phyloP scores from a whole-genome alignment of 1,284 basidiomycete species.

The Porodaedalea pini region DNA sequence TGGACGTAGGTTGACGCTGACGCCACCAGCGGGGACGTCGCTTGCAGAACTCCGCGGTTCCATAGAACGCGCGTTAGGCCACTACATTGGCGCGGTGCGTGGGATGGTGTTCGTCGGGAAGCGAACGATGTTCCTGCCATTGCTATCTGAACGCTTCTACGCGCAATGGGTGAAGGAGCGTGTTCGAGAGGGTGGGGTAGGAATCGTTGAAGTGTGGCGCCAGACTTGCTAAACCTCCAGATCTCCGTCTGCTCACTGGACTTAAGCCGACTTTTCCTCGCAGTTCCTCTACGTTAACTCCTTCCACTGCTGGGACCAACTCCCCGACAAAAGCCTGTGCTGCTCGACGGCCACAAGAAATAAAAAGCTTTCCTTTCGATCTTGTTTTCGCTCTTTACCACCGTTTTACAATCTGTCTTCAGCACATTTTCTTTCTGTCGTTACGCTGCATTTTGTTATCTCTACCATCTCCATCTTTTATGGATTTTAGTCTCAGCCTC shows the following conservation, averaged over 20 bases:
- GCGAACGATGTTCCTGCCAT: conserved; percentile 9
- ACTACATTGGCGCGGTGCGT: neutral
- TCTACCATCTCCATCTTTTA: too few species aligned
- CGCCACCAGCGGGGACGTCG: conserved; percentile 5
- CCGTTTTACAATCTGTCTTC: too few species aligned
- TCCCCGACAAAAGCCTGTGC: too few species aligned
- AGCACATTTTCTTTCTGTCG: too few species aligned
- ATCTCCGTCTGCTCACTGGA: too few species aligned
- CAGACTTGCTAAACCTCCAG: neutral
- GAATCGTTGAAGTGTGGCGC: conserved; percentile 12
- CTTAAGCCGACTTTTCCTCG: neutral
- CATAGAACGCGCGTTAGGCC: conserved; percentile 1
- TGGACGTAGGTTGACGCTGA: conserved; percentile 2
- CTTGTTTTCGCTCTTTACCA: too few species aligned
- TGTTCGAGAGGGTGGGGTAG: conserved; percentile 2
- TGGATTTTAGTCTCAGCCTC: too few species aligned
- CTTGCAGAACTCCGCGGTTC: conserved; percentile 7
- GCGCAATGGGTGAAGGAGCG: conserved; percentile 16
- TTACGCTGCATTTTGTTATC: too few species aligned
- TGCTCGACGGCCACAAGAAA: too few species aligned
- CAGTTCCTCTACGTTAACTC: neutral
- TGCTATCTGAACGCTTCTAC: conserved; percentile 9
- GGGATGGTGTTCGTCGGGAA: conserved; percentile 9
- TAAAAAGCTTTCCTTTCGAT: too few species aligned
- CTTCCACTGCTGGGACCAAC: too few species aligned